These are phyloP conservation scores for Endocalyx cinctus DNA, from an alignment of 2,329 filamentous ascomycete species.

Conservation along the genomic window DNA sequence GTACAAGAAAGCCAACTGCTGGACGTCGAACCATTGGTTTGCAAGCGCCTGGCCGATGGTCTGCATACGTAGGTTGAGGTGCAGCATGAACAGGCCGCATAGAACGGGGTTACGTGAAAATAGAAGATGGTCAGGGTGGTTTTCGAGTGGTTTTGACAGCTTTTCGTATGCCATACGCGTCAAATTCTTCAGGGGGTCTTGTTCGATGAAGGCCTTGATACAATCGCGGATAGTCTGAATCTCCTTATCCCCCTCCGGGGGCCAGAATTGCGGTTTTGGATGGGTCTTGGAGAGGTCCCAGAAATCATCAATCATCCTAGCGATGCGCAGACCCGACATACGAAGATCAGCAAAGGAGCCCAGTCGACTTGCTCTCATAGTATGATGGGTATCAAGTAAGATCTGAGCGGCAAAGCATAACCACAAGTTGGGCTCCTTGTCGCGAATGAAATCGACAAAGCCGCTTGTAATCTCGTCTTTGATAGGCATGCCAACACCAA, in stretches of 20 bases:
- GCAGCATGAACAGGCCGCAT: conserved; percentile 19
- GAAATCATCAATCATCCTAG: conserved; percentile 21
- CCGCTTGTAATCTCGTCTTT: conserved; percentile 25
- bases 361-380: conserved; percentile 19
- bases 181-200: conserved; percentile 8
- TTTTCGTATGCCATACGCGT: not conserved
- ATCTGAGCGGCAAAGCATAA: conserved; percentile 28
- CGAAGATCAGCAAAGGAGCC: conserved; percentile 19
- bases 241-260: conserved; percentile 17
- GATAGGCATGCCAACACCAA: conserved; percentile 15
- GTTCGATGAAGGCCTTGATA: conserved; percentile 9
- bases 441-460: conserved; percentile 22
- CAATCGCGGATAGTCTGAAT: conserved; percentile 14
- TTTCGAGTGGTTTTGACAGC: conserved; percentile 2
- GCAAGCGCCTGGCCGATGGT: conserved; percentile 19
- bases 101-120: conserved; percentile 21
- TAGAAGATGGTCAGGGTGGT: conserved; percentile 16
- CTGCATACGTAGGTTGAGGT: conserved; percentile 24
- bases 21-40: conserved; percentile 24
- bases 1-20: conserved; percentile 25
- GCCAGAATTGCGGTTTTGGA: conserved; percentile 22
- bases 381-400: conserved; percentile 30
- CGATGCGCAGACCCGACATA: conserved; percentile 21
- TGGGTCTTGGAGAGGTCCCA: conserved; percentile 14
- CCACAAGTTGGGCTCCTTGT: conserved; percentile 20